A percentile compares a stretch with the other conserved stretches of the same genome.
Conservation (phyloP, 75 land plant species). For the Pseudotsuga menziesii region DNA sequence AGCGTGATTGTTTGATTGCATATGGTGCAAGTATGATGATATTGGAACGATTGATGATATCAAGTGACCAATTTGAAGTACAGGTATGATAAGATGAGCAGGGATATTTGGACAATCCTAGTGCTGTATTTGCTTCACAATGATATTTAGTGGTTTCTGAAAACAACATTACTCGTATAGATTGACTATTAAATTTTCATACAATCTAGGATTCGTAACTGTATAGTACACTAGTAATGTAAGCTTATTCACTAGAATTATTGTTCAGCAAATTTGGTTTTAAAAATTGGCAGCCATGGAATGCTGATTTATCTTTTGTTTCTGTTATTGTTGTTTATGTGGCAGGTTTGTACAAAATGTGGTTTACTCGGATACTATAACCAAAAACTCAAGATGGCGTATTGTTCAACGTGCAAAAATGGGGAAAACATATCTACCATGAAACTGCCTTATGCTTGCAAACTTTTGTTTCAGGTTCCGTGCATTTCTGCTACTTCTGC, state of each 20-base stretch:
- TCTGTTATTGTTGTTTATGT: not conserved
- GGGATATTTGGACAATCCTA: not conserved
- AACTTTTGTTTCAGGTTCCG: constrained; percentile 89
- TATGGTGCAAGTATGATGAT: constrained; percentile 99
- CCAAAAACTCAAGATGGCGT: constrained; percentile 74
- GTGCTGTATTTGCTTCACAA: not conserved
- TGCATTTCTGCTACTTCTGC: not conserved
- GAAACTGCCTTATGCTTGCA: constrained; percentile 99
- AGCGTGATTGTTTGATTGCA: constrained; percentile 98
- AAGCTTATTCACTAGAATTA: not conserved
- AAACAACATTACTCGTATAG: not conserved
- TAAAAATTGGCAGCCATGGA: not conserved
- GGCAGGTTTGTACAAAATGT: constrained; percentile 92
- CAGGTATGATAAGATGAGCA: constrained; percentile 44
- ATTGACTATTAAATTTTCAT: not conserved
- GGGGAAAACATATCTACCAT: constrained; percentile 79
- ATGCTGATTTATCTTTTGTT: not conserved
- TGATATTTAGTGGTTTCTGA: not conserved
- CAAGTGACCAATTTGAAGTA: constrained; percentile 96
- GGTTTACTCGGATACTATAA: constrained; percentile 88
- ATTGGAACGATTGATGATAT: constrained; percentile 93
- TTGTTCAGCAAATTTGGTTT: not conserved
- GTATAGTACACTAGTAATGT: not conserved
- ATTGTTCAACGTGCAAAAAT: constrained; percentile 82
- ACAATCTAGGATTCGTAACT: not conserved